Evolutionary conservation across 2,329 filamentous ascomycete genomes (phyloP), one percentile per base, ranked within the genome.

Genomic region (Colletotrichum sublineola): DNA sequence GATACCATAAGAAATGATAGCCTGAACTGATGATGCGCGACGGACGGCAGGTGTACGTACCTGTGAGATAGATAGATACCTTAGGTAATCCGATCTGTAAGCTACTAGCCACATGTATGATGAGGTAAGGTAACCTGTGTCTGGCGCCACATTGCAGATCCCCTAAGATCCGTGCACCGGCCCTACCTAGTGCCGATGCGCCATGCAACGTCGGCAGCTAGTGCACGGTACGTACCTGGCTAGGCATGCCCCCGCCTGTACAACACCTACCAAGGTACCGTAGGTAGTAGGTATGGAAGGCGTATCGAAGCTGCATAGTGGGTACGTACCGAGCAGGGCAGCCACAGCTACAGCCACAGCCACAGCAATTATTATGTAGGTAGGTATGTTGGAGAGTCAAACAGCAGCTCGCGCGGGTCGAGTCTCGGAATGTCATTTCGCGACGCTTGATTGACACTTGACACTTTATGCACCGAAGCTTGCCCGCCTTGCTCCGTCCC

Each of bases 381-480:
- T 20, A 8, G 8, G 18, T 46, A 20, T 8, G 44, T 20, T n/a
- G 8, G 18, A 24, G n/a, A 52, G 24, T 24, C 24, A 24, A 24
- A 1, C 24, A 24, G 48, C 61, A 20, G 65, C 57, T 61, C 67
- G 71, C 67, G 71, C 71, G 71, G 71, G 71, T 71, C 61, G 40
- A 73, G 71, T 73, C 67, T 74, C 73, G 73, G 73, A 72, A 74
- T 74, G 73, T 74, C 71, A 79, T 78, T 79, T 79, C 78, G 78
- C 78, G 78, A 79, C 78, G 77, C 74, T 73, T 78, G 75, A 74
- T 76, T 78, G 75, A 74, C 77, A 77, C 78, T 76, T 62, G 75
- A 73, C 74, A 77, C 36, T 79, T 79, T 76, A 79, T 80, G 78
- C 77, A 73, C 57, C 46, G 57, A 63, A 69, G 62, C 52, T 60